Percentiles rank a stretch among this genome's conserved stretches.
Evolutionary conservation across 2,329 filamentous ascomycete genomes (phyloP).

Genomic region (Lasiodiplodia sp.): DNA sequence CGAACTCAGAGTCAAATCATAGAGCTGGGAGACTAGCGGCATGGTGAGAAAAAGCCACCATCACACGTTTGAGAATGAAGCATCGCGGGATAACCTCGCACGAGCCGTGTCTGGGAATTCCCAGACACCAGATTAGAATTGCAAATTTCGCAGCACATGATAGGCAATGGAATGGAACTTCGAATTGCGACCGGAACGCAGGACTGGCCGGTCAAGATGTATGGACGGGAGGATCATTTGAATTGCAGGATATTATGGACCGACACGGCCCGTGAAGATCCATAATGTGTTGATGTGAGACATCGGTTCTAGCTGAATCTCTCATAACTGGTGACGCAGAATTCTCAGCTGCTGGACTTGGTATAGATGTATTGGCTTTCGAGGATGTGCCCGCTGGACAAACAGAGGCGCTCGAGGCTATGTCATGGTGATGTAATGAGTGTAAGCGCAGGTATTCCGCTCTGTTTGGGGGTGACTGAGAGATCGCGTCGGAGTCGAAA

Average conservation of each 20-base stretch:
- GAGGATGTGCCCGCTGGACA: too few relatives aligned
- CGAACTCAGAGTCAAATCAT: not conserved
- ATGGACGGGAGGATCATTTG: not conserved
- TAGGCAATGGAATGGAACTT: slow-evolving; percentile 8
- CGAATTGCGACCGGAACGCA: not conserved
- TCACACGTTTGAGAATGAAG: not conserved
- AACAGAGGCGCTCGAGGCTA: too few relatives aligned
- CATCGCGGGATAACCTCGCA: not conserved
- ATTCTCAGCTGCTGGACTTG: too few relatives aligned
- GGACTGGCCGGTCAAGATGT: not conserved
- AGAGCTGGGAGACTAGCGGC: not conserved
- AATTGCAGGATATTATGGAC: not conserved
- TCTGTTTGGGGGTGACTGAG: too few relatives aligned
- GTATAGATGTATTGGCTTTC: too few relatives aligned
- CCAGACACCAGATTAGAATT: not conserved
- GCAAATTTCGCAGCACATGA: not conserved
- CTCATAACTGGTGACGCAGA: too few relatives aligned
- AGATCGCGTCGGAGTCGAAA: too few relatives aligned
- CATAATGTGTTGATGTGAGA: too few relatives aligned
- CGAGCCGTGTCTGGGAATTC: slow-evolving; percentile 6
- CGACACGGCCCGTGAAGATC: too few relatives aligned
- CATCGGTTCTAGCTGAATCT: too few relatives aligned
- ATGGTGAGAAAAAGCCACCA: not conserved
- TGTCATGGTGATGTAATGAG: too few relatives aligned
- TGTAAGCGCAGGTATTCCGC: too few relatives aligned